A percentile compares a stretch with the other conserved stretches of the same genome.
Conservation (phyloP, 2,329 filamentous ascomycete species). For the Nemania sp. region DNA sequence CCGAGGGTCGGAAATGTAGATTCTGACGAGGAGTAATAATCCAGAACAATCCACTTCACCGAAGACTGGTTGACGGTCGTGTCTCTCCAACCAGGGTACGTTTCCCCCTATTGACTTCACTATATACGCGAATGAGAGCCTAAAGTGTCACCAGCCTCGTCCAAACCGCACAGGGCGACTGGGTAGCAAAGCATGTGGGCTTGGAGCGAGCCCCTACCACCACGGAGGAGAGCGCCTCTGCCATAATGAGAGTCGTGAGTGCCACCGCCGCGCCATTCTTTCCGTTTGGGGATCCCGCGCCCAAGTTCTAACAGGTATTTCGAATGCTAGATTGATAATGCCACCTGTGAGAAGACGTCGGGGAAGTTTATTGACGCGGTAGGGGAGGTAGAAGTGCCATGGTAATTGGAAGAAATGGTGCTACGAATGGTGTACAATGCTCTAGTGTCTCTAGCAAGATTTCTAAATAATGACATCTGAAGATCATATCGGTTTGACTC, state of each 20-base stretch:
- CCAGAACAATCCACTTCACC: not conserved
- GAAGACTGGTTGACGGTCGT: not conserved
- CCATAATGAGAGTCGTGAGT: not conserved
- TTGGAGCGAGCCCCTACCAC: slow-evolving; percentile 1
- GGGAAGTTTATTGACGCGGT: slow-evolving; percentile 1
- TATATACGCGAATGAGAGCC: not conserved
- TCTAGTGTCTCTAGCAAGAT: too few species aligned
- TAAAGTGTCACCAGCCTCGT: not conserved
- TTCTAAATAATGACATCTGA: too few species aligned
- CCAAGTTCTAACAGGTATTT: too few species aligned
- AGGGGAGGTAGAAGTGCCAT: not conserved
- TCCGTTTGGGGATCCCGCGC: too few species aligned
- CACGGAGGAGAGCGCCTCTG: not conserved
- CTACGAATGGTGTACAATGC: too few species aligned
- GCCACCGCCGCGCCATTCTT: too few species aligned
- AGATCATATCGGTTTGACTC: too few species aligned
- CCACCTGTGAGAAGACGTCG: not conserved
- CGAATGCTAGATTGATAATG: not conserved
- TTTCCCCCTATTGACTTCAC: not conserved
- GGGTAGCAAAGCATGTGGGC: not conserved
- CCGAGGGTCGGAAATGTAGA: not conserved
- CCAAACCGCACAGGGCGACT: not conserved
- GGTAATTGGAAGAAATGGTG: too few species aligned
- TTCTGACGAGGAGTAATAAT: not conserved
- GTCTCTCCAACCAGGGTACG: not conserved